Evolutionary conservation across 139 green algal species (phyloP).

Genomic region (Parachlorella kessleri): DNA sequence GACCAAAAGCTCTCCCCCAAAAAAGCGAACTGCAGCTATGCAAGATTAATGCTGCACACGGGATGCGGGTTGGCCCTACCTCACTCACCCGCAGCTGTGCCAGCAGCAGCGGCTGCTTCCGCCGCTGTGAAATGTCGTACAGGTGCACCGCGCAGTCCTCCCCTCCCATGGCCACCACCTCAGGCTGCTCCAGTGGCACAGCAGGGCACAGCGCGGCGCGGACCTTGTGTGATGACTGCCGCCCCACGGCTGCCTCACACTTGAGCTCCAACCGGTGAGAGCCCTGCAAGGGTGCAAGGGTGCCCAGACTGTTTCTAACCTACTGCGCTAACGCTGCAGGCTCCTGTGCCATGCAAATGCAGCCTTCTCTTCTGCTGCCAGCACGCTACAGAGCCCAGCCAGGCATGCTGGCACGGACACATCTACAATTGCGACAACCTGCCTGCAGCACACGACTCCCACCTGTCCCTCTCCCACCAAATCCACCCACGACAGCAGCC

Average conservation of each 20-base stretch:
- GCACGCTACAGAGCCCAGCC: background rate
- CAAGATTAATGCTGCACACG: too few relatives aligned
- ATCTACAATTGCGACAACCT: background rate
- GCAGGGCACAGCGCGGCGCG: slow-evolving; percentile 6
- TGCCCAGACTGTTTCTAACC: too few relatives aligned
- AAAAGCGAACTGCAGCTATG: too few relatives aligned
- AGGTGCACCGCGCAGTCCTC: slow-evolving; percentile 4
- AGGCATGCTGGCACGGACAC: background rate
- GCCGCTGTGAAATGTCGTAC: background rate
- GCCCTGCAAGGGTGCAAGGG: background rate
- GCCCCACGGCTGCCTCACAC: background rate
- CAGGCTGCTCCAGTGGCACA: background rate
- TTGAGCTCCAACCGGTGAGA: background rate
- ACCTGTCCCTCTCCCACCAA: background rate
- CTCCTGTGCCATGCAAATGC: background rate
- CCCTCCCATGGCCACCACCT: slow-evolving; percentile 9
- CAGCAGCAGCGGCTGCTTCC: background rate
- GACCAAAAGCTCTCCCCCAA: background rate
- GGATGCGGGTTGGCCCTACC: too few relatives aligned
- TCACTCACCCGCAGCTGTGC: background rate
- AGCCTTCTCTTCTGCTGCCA: slow-evolving; percentile 10
- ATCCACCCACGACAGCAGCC: background rate
- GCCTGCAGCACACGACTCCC: background rate
- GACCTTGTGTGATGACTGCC: slow-evolving; percentile 4
- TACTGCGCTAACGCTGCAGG: too few relatives aligned